Evolutionary conservation across 2,329 filamentous ascomycete genomes (phyloP).

Genomic region (Thermoascus crustaceus): DNA sequence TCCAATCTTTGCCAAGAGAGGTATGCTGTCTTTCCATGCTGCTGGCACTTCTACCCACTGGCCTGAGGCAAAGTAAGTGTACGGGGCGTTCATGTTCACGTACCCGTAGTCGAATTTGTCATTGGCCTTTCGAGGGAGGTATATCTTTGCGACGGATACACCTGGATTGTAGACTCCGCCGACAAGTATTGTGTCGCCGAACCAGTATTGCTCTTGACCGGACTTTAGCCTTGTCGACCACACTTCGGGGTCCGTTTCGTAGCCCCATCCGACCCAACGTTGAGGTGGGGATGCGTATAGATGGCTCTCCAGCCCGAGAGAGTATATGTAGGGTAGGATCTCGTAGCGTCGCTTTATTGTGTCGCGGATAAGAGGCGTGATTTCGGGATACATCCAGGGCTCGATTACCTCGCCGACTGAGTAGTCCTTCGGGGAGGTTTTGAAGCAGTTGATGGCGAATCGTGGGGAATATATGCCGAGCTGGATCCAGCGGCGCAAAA

Average conservation of each 20-base stretch:
- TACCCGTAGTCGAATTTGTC: conserved; percentile 47
- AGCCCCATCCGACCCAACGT: conserved; percentile 66
- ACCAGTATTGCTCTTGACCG: conserved; percentile 66
- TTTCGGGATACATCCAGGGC: conserved; percentile 68
- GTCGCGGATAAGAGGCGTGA: conserved; percentile 53
- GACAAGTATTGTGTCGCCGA: conserved; percentile 58
- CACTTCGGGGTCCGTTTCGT: conserved; percentile 57
- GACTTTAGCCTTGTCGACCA: conserved; percentile 54
- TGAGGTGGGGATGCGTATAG: conserved; percentile 55
- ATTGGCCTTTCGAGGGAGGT: conserved; percentile 47
- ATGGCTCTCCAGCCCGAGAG: conserved; percentile 55
- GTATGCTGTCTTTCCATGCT: conserved; percentile 47
- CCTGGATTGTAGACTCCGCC: conserved; percentile 60
- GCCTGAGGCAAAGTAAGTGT: conserved; percentile 48
- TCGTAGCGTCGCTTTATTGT: conserved; percentile 64
- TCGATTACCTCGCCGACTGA: conserved; percentile 64
- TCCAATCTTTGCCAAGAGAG: conserved; percentile 49
- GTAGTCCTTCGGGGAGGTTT: conserved; percentile 59
- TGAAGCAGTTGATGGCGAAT: conserved; percentile 73
- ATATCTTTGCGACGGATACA: conserved; percentile 47
- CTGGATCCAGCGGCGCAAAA: conserved; percentile 66
- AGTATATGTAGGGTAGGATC: conserved; percentile 64
- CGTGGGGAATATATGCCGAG: conserved; percentile 61
- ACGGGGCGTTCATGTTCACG: conserved; percentile 55
- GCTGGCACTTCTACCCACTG: conserved; percentile 47